Conservation (phyloP, 495 filamentous ascomycete genomes). For the Lophiotrema nucula region DNA sequence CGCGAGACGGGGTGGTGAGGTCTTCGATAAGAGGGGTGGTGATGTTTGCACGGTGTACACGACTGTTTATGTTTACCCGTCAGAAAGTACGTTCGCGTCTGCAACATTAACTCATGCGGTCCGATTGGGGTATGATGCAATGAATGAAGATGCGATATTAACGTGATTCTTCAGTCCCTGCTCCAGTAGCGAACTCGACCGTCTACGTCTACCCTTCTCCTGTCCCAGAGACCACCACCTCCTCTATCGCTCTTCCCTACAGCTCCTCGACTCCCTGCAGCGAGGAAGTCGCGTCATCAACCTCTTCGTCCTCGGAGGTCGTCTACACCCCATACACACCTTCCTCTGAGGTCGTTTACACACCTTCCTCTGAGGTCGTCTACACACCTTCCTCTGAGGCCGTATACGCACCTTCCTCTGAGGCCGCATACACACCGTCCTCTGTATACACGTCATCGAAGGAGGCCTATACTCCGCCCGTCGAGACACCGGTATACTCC, state of each 20-base stretch:
- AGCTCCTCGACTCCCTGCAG: conserved; percentile 63
- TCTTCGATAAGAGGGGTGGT: conserved; percentile 4
- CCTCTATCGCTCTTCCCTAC: too few species aligned
- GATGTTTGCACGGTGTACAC: conserved; percentile 67
- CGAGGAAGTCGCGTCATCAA: too few species aligned
- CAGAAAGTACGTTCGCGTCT: conserved; percentile 33
- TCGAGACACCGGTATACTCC: conserved; percentile 22
- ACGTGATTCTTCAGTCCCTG: conserved; percentile 55
- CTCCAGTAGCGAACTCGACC: conserved; percentile 58
- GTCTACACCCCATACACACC: conserved; percentile 67
- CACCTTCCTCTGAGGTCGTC: conserved; percentile 53
- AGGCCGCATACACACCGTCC: conserved; percentile 43
- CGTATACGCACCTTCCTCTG: conserved; percentile 52
- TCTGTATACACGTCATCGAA: background rate
- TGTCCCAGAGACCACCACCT: conserved; percentile 75
- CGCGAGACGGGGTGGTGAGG: conserved; percentile 48
- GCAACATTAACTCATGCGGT: too few species aligned
- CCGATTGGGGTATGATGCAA: too few species aligned
- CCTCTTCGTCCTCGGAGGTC: conserved; percentile 54
- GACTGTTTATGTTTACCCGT: conserved; percentile 42
- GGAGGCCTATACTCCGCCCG: background rate
- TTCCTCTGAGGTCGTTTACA: conserved; percentile 50
- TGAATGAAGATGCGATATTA: too few species aligned
- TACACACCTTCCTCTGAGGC: conserved; percentile 67
- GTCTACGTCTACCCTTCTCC: conserved; percentile 52